Evolutionary conservation across 139 green algal species (phyloP).

Genomic region (Micractinium conductrix): DNA sequence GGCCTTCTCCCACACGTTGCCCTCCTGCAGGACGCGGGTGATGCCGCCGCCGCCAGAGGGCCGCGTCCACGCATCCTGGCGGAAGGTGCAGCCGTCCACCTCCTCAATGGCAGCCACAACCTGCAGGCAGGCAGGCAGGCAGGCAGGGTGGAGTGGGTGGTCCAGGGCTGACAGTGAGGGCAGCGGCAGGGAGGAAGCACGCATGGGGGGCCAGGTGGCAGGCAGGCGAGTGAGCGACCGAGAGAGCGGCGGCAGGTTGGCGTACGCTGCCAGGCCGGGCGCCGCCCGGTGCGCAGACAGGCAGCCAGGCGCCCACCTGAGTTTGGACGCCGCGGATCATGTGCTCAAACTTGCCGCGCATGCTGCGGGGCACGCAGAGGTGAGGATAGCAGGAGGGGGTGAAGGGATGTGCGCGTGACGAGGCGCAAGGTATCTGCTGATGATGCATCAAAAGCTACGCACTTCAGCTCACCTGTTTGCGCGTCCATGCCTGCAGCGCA

Average conservation of each 20-base stretch:
- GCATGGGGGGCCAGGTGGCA: too few species aligned
- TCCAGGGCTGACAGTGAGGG: too few species aligned
- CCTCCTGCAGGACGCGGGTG: constrained; percentile 90
- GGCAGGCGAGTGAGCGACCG: not conserved
- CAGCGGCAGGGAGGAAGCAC: too few species aligned
- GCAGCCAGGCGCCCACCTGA: not conserved
- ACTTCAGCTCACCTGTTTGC: too few species aligned
- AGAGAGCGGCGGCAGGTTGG: too few species aligned
- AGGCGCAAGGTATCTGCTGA: too few species aligned
- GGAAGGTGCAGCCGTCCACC: constrained; percentile 93
- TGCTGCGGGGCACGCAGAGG: constrained; percentile 38
- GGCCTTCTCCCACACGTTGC: constrained; percentile 92
- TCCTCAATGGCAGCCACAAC: constrained; percentile 91
- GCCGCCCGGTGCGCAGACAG: too few species aligned
- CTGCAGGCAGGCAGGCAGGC: not conserved
- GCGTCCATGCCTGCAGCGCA: too few species aligned
- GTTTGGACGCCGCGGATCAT: constrained; percentile 54
- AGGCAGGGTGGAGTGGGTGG: not conserved
- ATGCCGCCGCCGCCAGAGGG: constrained; percentile 94
- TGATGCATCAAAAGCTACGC: too few species aligned
- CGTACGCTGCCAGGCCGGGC: too few species aligned
- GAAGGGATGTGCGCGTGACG: too few species aligned
- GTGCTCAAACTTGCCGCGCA: constrained; percentile 65
- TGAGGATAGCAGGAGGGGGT: not conserved
- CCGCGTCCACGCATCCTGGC: constrained; percentile 93